These are phyloP conservation scores for Pichia pseudocactophila DNA, from an alignment of 805 yeast species.

Conservation along the genomic window DNA sequence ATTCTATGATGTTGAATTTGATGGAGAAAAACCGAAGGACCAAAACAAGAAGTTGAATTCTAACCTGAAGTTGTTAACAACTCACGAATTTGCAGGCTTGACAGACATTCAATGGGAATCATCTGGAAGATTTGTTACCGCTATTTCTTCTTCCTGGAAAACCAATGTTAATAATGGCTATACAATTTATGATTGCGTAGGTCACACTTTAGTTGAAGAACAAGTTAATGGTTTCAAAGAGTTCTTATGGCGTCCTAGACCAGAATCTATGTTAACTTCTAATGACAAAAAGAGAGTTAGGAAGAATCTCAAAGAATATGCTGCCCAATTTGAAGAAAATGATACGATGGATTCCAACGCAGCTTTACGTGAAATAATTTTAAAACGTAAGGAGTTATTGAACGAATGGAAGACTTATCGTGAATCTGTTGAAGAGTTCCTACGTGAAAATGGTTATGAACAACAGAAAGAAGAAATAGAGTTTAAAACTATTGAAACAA, in stretches of 20 bases:
- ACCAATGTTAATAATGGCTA: conserved; percentile 86
- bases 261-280: conserved; percentile 62
- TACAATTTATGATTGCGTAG: conserved; percentile 78
- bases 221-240: conserved; percentile 75
- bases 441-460: conserved; percentile 30
- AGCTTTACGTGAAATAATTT: conserved; percentile 81
- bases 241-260: conserved; percentile 97
- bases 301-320: conserved; percentile 80
- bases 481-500: conserved; percentile 60
- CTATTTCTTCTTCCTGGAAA: conserved; percentile 81
- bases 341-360: conserved; percentile 95
- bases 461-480: conserved; percentile 38
- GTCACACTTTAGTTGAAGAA: conserved; percentile 68
- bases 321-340: conserved; percentile 86
- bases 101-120: conserved; percentile 92
- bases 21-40: conserved; percentile 45
- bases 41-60: conserved; percentile 43
- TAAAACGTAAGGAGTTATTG: conserved; percentile 70
- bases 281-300: conserved; percentile 83
- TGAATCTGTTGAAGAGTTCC: conserved; percentile 36
- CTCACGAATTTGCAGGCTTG: conserved; percentile 64
- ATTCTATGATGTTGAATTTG: conserved; percentile 79
- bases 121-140: conserved; percentile 83
- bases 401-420: conserved; percentile 86
- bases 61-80: conserved; percentile 51